A percentile compares a stretch with the other conserved stretches of the same genome.
These are phyloP conservation scores for Lactuca sativa DNA, from an alignment of 129 eudicot species.

Conservation along the genomic window DNA sequence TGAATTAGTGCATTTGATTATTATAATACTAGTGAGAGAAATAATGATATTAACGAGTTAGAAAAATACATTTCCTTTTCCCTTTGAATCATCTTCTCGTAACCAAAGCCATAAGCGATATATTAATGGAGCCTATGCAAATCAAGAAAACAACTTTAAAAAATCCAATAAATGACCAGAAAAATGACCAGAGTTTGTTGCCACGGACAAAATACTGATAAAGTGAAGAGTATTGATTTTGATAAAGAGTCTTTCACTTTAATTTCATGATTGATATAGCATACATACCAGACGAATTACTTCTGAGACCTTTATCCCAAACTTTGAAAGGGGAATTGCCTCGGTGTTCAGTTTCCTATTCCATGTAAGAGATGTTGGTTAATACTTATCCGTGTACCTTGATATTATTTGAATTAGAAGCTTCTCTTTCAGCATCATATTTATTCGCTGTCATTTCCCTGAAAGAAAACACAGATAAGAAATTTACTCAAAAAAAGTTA, in stretches of 20 bases:
- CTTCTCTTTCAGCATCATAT: neutral
- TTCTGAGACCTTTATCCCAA: constrained; percentile 50
- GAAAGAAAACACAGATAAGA: constrained; percentile 5
- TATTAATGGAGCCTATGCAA: constrained; percentile 76
- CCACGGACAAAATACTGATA: no score
- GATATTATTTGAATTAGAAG: neutral
- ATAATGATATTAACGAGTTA: constrained; percentile 8
- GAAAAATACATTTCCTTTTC: constrained; percentile 40
- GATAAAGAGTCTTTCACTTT: no score
- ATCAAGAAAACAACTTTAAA: constrained; percentile 16
- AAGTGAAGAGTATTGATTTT: no score
- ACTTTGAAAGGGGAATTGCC: constrained; percentile 44
- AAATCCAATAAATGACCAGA: neutral
- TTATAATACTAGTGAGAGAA: constrained; percentile 2
- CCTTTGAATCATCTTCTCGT: constrained; percentile 50
- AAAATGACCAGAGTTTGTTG: no score
- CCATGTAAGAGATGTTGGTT: constrained; percentile 72
- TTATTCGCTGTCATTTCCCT: constrained; percentile 1
- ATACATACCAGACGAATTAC: constrained; percentile 53
- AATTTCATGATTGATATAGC: neutral
- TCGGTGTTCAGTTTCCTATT: constrained; percentile 53
- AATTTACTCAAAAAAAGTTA: no score
- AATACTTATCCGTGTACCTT: constrained; percentile 7
- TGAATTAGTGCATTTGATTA: constrained; percentile 15
- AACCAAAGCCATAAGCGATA: constrained; percentile 68